A percentile compares a stretch with the other conserved stretches of the same genome.
Evolutionary conservation across 768 basidiomycete genomes (phyloP).

Genomic region (Suillus hirtellus): DNA sequence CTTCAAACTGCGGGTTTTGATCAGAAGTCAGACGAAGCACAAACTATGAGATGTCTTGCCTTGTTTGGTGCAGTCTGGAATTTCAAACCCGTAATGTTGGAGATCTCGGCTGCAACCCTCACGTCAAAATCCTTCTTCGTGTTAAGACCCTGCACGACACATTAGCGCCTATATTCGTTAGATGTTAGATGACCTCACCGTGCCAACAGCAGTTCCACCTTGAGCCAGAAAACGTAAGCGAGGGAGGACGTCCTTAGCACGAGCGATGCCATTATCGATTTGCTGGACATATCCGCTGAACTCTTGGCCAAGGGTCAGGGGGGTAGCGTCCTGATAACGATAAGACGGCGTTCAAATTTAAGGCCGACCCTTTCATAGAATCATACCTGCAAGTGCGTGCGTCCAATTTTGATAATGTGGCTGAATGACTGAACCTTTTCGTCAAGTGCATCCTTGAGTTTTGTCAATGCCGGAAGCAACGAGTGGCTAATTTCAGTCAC

Average conservation of each 20-base stretch:
- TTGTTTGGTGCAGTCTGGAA: constrained; percentile 99
- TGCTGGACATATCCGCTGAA: constrained; percentile 99
- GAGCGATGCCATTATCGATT: constrained; percentile 84
- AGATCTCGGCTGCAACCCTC: constrained; percentile 88
- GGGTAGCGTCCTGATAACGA: constrained; percentile 82
- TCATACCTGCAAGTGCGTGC: constrained; percentile 86
- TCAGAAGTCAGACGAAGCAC: neutral
- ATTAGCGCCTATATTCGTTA: constrained; percentile 8
- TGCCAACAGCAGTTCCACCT: constrained; percentile 98
- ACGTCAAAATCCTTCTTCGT: constrained; percentile 96
- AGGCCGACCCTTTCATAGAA: neutral
- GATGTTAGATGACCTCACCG: constrained; percentile 51
- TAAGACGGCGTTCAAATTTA: constrained; percentile 8
- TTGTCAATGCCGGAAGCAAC: constrained; percentile 82
- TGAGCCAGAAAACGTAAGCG: constrained; percentile 90
- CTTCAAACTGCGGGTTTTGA: constrained; percentile 73
- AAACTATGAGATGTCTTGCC: constrained; percentile 41
- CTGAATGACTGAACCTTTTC: constrained; percentile 83
- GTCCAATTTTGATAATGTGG: constrained; percentile 96
- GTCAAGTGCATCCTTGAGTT: constrained; percentile 81
- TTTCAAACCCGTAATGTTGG: constrained; percentile 84
- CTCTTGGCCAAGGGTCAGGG: constrained; percentile 96
- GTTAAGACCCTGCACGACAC: constrained; percentile 76
- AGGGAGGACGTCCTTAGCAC: constrained; percentile 79
- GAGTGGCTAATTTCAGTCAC: constrained; percentile 81